Conservation (phyloP, 192 early-diverging fungal species). For the Podila clonocystis region DNA sequence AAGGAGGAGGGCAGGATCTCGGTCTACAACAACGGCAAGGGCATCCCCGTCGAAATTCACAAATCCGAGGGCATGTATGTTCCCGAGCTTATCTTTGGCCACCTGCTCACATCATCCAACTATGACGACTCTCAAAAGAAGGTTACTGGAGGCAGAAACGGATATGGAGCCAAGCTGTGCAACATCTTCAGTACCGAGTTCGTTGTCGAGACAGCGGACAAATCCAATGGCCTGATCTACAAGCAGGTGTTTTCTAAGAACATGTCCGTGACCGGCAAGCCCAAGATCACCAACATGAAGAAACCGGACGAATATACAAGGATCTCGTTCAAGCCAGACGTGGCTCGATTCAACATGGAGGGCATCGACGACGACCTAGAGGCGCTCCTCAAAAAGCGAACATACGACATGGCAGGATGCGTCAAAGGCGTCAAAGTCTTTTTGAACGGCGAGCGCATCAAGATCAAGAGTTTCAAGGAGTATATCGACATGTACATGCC, state of each 20-base stretch:
- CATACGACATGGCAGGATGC: constrained; percentile 93
- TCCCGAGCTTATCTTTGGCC: constrained; percentile 97
- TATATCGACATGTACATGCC: constrained; percentile 85
- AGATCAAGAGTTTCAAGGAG: constrained; percentile 89
- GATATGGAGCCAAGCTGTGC: constrained; percentile 93
- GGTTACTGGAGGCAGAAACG: constrained; percentile 95
- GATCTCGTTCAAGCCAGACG: constrained; percentile 96
- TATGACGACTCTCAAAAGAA: constrained; percentile 97
- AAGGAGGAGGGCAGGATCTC: constrained; percentile 81
- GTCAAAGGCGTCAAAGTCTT: constrained; percentile 85
- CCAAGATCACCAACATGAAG: constrained; percentile 74
- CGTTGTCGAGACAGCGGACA: constrained; percentile 91
- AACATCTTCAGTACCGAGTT: constrained; percentile 98
- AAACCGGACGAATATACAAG: constrained; percentile 85
- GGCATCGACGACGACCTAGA: constrained; percentile 86
- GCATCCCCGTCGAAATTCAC: constrained; percentile 96
- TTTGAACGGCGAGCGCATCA: constrained; percentile 85
- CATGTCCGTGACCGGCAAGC: constrained; percentile 83
- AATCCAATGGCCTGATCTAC: constrained; percentile 74
- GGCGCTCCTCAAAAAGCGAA: constrained; percentile 91
- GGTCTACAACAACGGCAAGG: constrained; percentile 93
- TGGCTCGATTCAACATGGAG: constrained; percentile 90
- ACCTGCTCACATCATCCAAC: constrained; percentile 96
- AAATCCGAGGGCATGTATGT: constrained; percentile 90
- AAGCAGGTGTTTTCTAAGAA: constrained; percentile 90